Evolutionary conservation across 306 rosid genomes (phyloP), one percentile per base, ranked within the genome.

Genomic region (Herpetospermum pedunculosum): DNA sequence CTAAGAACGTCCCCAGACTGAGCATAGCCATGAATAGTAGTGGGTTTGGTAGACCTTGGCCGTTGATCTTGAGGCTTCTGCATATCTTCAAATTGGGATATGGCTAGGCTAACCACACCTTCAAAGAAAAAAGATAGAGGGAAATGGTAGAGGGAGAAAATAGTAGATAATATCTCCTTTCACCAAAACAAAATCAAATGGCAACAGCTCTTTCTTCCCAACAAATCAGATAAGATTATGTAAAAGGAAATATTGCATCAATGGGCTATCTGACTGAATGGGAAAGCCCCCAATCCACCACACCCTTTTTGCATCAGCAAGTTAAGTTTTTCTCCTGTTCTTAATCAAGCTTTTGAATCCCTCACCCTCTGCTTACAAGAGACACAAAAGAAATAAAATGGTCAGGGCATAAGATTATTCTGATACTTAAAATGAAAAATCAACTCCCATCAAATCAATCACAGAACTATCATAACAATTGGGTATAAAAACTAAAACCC

Each of bases 1-100:
- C 87, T 92, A 46, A 65, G n/a, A 49, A 89, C 83, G 64, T 91
- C 92, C 0, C 97, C 99, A 28, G 88, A 87, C 26, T 78, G 89
- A n/a, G 97, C 96, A 69, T 30, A 83, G 49, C 76, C 83, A 70
- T 94, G 99, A 54, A 94, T 87, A 83, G 99, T 88, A 78, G 83
- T 74, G 1, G 89, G 89, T 77, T 83, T 94, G 64, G 92, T 74
- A 73, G 88, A 84, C 81, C 92, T 89, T 68, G 83, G 79, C 43
- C 96, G 92, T 44, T 78, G 91, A 78, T 87, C 90, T 30, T 69
- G 84, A 58, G 88, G 71, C 90, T 60, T 84, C 74, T 87, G 88
- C 96, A 91, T 95, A 49, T 29, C 77, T 48, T 28, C 21, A 34
- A 38, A 35, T 23, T 34, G 75, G 30, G 32, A 38, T 57, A 37